Evolutionary conservation across 2,329 filamentous ascomycete genomes (phyloP).

Genomic region (Fusarium napiforme): DNA sequence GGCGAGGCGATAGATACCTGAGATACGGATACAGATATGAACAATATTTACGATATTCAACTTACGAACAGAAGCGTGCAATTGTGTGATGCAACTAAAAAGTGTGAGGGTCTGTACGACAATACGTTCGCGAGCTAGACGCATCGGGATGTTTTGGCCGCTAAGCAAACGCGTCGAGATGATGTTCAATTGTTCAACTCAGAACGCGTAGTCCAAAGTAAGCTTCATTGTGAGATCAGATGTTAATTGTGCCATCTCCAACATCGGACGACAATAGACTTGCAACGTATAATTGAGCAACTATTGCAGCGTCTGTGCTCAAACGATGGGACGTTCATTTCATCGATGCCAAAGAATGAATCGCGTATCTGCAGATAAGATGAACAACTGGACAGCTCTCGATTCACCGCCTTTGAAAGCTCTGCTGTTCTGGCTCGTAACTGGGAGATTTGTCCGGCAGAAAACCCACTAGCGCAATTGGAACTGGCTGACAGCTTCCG

Average conservation of each 20-base stretch:
- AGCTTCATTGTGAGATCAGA: too few relatives aligned
- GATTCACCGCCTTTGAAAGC: constrained; percentile 27
- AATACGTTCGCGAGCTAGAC: neutral
- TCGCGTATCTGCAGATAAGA: constrained; percentile 16
- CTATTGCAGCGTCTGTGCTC: constrained; percentile 11
- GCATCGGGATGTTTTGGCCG: neutral
- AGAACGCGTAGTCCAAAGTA: too few relatives aligned
- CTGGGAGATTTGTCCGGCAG: constrained; percentile 2
- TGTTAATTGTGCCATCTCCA: neutral
- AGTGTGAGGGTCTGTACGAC: neutral
- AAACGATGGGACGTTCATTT: constrained; percentile 1
- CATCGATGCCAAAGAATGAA: neutral
- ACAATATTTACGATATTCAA: neutral
- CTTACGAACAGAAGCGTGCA: neutral
- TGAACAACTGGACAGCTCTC: neutral
- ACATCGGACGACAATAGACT: neutral
- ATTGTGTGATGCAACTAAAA: neutral
- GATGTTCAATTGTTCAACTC: neutral
- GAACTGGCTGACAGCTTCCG: constrained; percentile 9
- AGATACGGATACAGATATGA: constrained; percentile 12
- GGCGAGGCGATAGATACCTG: constrained; percentile 24
- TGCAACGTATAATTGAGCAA: neutral
- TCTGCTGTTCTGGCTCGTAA: neutral
- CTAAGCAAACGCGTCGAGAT: neutral
- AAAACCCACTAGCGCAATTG: constrained; percentile 3